Evolutionary conservation across 1,139 yeast species (phyloP), one percentile per base, ranked within the genome.

Genomic region (Geotrichum aggregatum): DNA sequence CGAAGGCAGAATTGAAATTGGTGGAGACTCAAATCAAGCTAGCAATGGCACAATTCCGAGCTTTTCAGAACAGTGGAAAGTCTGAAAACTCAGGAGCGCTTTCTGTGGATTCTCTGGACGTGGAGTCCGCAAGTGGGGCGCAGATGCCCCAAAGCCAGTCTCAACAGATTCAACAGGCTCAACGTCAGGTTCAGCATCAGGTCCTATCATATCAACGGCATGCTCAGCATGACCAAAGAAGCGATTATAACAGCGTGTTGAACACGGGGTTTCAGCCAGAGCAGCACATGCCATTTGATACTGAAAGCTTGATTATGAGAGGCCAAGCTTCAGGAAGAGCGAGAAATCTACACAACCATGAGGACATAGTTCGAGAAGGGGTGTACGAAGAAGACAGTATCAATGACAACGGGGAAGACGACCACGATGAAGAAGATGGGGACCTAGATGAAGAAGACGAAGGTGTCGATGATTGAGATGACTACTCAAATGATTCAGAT

Each of bases 1-100:
- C 47, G 19, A 36, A 14, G 14, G 52, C 52, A 10, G 47, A 49
- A 30, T 35, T 49, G 26, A 31, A 22, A 5, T 31, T 49, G 13
- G 22, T 41, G 11, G 52, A 49, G 16, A 19, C 14, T 5, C 38
- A 24, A 13, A 21, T 43, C 16, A 30, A 49, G 39, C 31, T 49
- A 26, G 38, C 47, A 1, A 14, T 43, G 28, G 47, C 47, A 5
- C 33, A 43, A 16, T 33, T 43, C 3, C 36, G 21, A 19, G 38
- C 47, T 11, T n/a, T 43, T 3, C 13, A 40, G 30, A 24, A 40
- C 36, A 34, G 14, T 18, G 26, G 41, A 8, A n/a, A 19, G 6
- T 22, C 10, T 38, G 14, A 24, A 14, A 13, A 13, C 4, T 4
- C 7, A 14, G 34, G 34, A 3, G 44, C 24, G 18, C 10, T 31